Evolutionary conservation across 768 basidiomycete species (phyloP), one percentile per base, ranked within the genome.

Genomic region (Rhodotorula kratochvilovae): DNA sequence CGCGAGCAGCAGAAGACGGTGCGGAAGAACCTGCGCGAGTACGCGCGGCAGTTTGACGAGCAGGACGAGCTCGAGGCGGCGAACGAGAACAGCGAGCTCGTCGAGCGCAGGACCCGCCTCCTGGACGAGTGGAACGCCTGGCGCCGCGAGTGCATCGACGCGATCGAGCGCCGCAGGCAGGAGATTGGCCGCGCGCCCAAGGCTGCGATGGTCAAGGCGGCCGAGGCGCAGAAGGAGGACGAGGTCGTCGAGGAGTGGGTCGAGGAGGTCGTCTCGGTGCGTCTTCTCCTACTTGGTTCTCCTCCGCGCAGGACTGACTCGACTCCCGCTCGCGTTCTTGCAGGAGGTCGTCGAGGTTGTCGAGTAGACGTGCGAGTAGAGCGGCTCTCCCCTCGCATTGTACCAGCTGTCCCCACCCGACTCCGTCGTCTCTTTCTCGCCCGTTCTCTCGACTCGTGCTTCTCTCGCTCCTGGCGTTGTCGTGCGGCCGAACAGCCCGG

Each of bases 111-210:
- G 70, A 90, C 91, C 80, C 86, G 96, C 58, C 85, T 97, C 63
- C 89, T 98, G 76, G 91, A 96, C 78, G 96, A 99, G 82, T 99
- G 96, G 96, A 96, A 99, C 81, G 91, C 95, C 54, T 98, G 96
- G 96, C 87, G 95, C 62, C 77, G 83, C 33, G 85, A 86, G 73
- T 87, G 88, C 75, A 87, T 85, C 79, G 85, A 85, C 73, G 87
- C 90, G 75, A 66, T 88, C 66, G 85, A 84, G 46, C 87, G 87
- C 63, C 86, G 86, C 71, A 70, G 81, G 58, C 76, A 80, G 72
- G 83, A 82, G 64, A 80, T 82, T 23, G 82, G 81, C 31, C 68
- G 35, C 27, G 42, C 51, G 31, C 31, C 36, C 57, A 75, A 71
- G 70, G 54, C 54, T 27, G 12, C 36, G 25, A 27, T 75, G 6